Conservation (phyloP, 495 filamentous ascomycete genomes). For the Oleoguttula mirabilis region DNA sequence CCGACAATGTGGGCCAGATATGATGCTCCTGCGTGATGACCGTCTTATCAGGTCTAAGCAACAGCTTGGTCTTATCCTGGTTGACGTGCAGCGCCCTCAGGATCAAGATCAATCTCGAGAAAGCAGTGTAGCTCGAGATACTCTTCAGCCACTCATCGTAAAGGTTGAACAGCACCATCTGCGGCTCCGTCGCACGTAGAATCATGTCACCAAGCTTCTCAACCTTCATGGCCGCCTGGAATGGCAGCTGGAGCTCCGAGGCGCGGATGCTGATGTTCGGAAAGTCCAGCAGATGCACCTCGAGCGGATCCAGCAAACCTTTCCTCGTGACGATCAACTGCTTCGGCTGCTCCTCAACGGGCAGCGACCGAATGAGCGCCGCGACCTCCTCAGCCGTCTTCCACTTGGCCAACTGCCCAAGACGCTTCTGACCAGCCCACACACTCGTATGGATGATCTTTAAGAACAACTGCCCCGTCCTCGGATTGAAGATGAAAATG, state of each 20-base stretch:
- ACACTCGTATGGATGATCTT: slow-evolving; percentile 99
- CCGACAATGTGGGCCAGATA: slow-evolving; percentile 90
- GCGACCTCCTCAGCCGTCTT: slow-evolving; percentile 99
- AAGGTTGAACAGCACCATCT: slow-evolving; percentile 99
- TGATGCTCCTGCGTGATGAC: slow-evolving; percentile 98
- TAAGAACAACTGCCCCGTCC: slow-evolving; percentile 93
- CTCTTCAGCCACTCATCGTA: slow-evolving; percentile 99
- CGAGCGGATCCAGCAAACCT: slow-evolving; percentile 91
- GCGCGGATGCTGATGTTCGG: slow-evolving; percentile 98
- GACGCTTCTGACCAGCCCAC: slow-evolving; percentile 98
- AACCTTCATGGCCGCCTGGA: slow-evolving; percentile 99
- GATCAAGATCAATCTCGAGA: slow-evolving; percentile 91
- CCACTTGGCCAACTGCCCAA: slow-evolving; percentile 98
- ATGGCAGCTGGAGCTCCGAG: slow-evolving; percentile 92
- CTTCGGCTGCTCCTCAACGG: slow-evolving; percentile 97
- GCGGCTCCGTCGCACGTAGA: slow-evolving; percentile 88
- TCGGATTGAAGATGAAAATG: slow-evolving; percentile 99
- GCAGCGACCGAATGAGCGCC: slow-evolving; percentile 88
- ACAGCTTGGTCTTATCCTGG: slow-evolving; percentile 94
- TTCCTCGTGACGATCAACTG: slow-evolving; percentile 98
- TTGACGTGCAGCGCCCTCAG: slow-evolving; percentile 95
- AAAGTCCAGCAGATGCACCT: slow-evolving; percentile 96
- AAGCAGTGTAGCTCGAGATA: slow-evolving; percentile 96
- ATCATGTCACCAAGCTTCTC: slow-evolving; percentile 99
- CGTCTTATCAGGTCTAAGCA: slow-evolving; percentile 93